phyloP scores from a whole-genome alignment of 768 basidiomycete species.

The Hortiboletus campestris region DNA sequence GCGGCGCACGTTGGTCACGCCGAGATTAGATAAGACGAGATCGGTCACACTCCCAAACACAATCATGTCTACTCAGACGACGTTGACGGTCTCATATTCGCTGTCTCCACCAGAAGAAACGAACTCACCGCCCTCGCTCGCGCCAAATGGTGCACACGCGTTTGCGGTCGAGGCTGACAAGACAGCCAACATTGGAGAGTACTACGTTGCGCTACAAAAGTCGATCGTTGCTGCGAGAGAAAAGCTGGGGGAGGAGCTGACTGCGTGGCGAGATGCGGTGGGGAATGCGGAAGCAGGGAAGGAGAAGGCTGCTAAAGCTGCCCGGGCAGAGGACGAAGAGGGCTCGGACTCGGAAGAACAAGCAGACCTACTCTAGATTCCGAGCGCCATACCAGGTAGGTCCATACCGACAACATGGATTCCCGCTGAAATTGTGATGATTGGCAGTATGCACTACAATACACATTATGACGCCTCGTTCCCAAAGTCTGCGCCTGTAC shows the following conservation, averaged over 20 bases:
- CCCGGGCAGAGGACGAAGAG: slow-evolving; percentile 46
- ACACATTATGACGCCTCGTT: not conserved
- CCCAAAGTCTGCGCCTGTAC: not conserved
- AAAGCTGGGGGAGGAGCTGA: slow-evolving; percentile 64
- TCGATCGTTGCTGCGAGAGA: slow-evolving; percentile 53
- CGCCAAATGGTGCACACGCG: slow-evolving; percentile 21
- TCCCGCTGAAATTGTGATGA: not conserved
- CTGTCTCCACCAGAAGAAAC: slow-evolving; percentile 22
- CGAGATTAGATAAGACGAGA: slow-evolving; percentile 26
- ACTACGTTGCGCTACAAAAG: slow-evolving; percentile 50
- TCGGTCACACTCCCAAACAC: too few species aligned
- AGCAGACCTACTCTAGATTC: slow-evolving; percentile 21
- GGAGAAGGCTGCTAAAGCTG: slow-evolving; percentile 45
- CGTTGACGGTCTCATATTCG: slow-evolving; percentile 20
- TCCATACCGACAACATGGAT: not conserved
- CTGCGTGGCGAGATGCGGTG: slow-evolving; percentile 71
- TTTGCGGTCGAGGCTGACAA: slow-evolving; percentile 27
- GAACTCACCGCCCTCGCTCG: slow-evolving; percentile 19
- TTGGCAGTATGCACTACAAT: not conserved
- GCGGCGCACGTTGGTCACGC: slow-evolving; percentile 5
- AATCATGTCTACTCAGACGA: slow-evolving; percentile 16
- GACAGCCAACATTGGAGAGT: slow-evolving; percentile 20
- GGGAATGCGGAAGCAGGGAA: slow-evolving; percentile 63
- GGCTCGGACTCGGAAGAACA: too few species aligned
- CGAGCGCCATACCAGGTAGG: not conserved